Conservation (phyloP, 345 rosid genomes). For the Eucalyptus victrix region DNA sequence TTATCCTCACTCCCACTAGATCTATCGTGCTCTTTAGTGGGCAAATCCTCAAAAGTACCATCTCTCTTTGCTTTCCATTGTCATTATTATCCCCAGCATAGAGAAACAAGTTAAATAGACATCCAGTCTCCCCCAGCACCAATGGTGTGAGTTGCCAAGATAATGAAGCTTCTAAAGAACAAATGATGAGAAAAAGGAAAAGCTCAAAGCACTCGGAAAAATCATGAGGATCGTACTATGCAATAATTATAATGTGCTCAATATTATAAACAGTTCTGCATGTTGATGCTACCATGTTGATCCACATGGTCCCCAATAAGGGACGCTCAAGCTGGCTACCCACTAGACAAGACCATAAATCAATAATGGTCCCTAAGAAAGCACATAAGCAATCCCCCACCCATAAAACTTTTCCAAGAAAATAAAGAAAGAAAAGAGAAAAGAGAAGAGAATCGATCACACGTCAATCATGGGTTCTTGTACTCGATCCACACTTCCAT, state of each 20-base stretch:
- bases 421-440: not conserved
- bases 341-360: slow-evolving; percentile 9
- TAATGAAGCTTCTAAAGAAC: not conserved
- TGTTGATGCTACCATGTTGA: slow-evolving; percentile 17
- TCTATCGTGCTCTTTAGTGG: not conserved
- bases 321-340: slow-evolving; percentile 22
- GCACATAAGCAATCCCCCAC: not conserved
- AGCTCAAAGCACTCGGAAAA: not conserved
- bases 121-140: not conserved
- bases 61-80: not conserved
- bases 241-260: slow-evolving; percentile 1
- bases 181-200: not conserved
- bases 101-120: not conserved
- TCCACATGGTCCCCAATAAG: slow-evolving; percentile 36
- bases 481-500: not conserved
- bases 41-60: not conserved
- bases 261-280: not conserved
- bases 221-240: not conserved
- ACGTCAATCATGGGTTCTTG: not conserved
- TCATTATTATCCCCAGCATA: not conserved
- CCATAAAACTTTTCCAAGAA: not conserved
- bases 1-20: not conserved
- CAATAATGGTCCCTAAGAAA: not conserved
- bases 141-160: not conserved
- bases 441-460: not conserved